Percentiles rank a stretch among this genome's conserved stretches.
Evolutionary conservation across 345 rosid genomes (phyloP).

Genomic region (Rhizophora mangle): DNA sequence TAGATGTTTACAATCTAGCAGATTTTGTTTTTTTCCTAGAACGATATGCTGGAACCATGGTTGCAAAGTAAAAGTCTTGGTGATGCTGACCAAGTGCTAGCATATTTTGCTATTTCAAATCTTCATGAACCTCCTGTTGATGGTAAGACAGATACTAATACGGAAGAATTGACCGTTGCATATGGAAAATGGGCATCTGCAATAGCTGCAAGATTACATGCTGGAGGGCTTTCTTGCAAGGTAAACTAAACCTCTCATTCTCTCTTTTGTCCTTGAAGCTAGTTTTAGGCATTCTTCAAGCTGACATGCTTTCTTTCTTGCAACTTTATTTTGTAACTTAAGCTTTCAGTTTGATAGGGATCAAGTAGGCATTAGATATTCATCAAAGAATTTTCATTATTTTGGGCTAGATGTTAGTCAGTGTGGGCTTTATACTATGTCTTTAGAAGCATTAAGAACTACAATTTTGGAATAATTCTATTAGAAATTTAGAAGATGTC

Average conservation of each 20-base stretch:
- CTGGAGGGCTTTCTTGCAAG: conserved; percentile 47
- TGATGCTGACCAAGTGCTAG: conserved; percentile 78
- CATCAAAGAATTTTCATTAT: no score
- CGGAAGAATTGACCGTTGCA: conserved; percentile 90
- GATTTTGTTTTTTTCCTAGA: conserved; percentile 99
- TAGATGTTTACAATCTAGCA: conserved; percentile 46
- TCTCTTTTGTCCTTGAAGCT: no score
- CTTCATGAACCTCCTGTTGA: conserved; percentile 75
- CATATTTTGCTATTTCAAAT: conserved; percentile 91
- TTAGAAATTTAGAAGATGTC: no score
- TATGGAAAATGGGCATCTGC: conserved; percentile 94
- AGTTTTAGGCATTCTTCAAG: no score
- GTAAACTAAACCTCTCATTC: no score
- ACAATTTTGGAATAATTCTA: not conserved
- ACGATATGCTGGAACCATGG: conserved; percentile 99
- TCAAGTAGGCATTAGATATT: no score
- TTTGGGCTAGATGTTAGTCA: no score
- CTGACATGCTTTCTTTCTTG: no score
- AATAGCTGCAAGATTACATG: conserved; percentile 68
- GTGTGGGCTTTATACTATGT: no score
- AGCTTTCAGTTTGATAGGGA: no score
- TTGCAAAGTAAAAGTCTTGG: conserved; percentile 74
- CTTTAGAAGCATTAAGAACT: no score
- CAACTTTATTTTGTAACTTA: no score
- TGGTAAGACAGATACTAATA: conserved; percentile 88